Percentiles rank a stretch among this genome's conserved stretches.
These are phyloP conservation scores for Sclerotinia subarctica DNA, from an alignment of 2,329 filamentous ascomycete species.

Conservation along the genomic window DNA sequence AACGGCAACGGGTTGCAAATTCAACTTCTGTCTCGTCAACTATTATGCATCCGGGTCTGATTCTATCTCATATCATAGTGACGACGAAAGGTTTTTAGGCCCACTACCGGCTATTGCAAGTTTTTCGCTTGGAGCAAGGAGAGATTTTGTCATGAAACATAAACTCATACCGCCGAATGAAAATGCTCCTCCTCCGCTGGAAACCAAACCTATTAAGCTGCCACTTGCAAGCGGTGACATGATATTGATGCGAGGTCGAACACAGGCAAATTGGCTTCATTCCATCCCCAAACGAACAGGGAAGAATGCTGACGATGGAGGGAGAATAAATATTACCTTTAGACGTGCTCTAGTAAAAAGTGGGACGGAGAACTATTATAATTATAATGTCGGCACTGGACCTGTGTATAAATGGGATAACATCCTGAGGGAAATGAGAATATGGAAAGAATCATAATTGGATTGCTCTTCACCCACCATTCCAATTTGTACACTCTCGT, in stretches of 20 bases:
- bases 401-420: slow-evolving; percentile 67
- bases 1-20: slow-evolving; percentile 60
- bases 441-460: slow-evolving; percentile 30
- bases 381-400: slow-evolving; percentile 74
- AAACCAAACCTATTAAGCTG: slow-evolving; percentile 48
- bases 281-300: slow-evolving; percentile 72
- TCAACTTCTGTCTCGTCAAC: slow-evolving; percentile 79
- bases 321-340: slow-evolving; percentile 76
- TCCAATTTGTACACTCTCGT: not conserved
- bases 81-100: slow-evolving; percentile 76
- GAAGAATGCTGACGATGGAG: slow-evolving; percentile 58
- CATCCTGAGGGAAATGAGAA: slow-evolving; percentile 44
- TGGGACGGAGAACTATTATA: slow-evolving; percentile 80
- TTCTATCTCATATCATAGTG: slow-evolving; percentile 76
- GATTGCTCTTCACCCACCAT: slow-evolving; percentile 14
- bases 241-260: slow-evolving; percentile 72
- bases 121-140: slow-evolving; percentile 66
- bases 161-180: slow-evolving; percentile 53
- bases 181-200: slow-evolving; percentile 30
- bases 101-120: slow-evolving; percentile 68
- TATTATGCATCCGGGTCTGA: slow-evolving; percentile 77
- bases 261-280: slow-evolving; percentile 75
- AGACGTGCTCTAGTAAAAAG: slow-evolving; percentile 65
- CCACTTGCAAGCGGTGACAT: slow-evolving; percentile 68
- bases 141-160: slow-evolving; percentile 78